A percentile compares a stretch with the other conserved stretches of the same genome.
Conservation (phyloP, 345 rosid genomes). For the Aquilaria malaccensis region DNA sequence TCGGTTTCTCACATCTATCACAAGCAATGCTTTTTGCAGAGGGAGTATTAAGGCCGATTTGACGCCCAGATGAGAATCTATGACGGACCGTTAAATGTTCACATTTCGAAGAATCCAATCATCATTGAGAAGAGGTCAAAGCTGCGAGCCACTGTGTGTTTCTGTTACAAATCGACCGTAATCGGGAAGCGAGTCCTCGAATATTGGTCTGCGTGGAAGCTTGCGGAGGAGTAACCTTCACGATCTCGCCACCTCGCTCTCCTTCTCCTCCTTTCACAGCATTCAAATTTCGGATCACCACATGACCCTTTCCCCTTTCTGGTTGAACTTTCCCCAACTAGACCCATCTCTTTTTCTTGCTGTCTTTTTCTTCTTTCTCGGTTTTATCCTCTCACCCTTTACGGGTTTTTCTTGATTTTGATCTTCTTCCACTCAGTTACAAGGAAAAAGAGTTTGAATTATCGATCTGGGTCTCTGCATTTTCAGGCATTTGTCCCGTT, state of each 20-base stretch:
- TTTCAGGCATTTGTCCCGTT: no score
- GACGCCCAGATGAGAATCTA: no score
- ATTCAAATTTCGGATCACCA: constrained; percentile 57
- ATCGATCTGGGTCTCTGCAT: no score
- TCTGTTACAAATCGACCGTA: not conserved
- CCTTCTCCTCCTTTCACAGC: constrained; percentile 2
- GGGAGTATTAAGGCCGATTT: no score
- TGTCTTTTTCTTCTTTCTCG: constrained; percentile 26
- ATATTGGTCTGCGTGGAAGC: constrained; percentile 30
- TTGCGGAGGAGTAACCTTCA: constrained; percentile 26
- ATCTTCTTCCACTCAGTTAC: no score
- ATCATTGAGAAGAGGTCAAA: no score
- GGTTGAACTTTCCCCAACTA: constrained; percentile 26
- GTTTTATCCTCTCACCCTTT: constrained; percentile 17
- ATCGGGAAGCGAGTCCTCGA: constrained; percentile 13
- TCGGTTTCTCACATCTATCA: no score
- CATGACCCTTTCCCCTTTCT: constrained; percentile 51
- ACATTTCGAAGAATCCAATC: no score
- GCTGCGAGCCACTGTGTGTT: not conserved
- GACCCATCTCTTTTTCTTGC: constrained; percentile 12
- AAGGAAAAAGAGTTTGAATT: no score
- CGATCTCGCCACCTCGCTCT: constrained; percentile 26
- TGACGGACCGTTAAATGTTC: no score
- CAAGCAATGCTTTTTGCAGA: no score
- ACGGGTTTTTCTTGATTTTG: constrained; percentile 12